phyloP scores from a whole-genome alignment of 768 basidiomycete genomes.

The Piloderma croceum region DNA sequence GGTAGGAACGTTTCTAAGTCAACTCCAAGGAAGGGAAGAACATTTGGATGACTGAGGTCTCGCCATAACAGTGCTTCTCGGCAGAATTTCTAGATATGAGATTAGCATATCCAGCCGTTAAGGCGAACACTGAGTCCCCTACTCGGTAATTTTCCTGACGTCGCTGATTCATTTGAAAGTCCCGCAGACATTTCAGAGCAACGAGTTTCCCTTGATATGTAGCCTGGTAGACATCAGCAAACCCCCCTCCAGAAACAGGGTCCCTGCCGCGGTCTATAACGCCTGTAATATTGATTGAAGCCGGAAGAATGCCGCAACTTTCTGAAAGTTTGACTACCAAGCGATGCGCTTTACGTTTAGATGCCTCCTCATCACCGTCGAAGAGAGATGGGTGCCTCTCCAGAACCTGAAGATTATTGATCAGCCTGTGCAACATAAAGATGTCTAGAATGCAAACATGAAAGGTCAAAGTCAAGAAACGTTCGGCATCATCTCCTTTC shows the following conservation, averaged over 20 bases:
- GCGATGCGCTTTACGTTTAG: constrained; percentile 18
- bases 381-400: too few relatives aligned
- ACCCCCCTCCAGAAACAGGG: constrained; percentile 16
- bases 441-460: too few relatives aligned
- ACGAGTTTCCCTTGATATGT: constrained; percentile 15
- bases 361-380: constrained; percentile 14
- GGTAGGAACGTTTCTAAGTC: constrained; percentile 2
- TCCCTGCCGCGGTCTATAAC: constrained; percentile 9
- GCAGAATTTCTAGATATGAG: constrained; percentile 6
- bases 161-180: too few relatives aligned
- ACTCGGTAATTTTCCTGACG: too few relatives aligned
- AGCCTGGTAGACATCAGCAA: constrained; percentile 16
- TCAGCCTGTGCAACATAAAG: too few relatives aligned
- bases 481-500: too few relatives aligned
- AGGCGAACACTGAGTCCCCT: too few relatives aligned
- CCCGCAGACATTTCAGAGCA: too few relatives aligned
- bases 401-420: too few relatives aligned
- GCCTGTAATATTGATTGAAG: constrained; percentile 12
- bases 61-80: constrained; percentile 6
- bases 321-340: constrained; percentile 17
- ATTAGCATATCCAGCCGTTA: too few relatives aligned
- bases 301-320: constrained; percentile 14
- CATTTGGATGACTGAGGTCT: constrained; percentile 5
- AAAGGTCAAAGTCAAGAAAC: too few relatives aligned
- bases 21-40: constrained; percentile 7